Evolutionary conservation across 2,329 filamentous ascomycete genomes (phyloP), one percentile per base, ranked within the genome.

Genomic region (Cryoendolithus antarcticus): DNA sequence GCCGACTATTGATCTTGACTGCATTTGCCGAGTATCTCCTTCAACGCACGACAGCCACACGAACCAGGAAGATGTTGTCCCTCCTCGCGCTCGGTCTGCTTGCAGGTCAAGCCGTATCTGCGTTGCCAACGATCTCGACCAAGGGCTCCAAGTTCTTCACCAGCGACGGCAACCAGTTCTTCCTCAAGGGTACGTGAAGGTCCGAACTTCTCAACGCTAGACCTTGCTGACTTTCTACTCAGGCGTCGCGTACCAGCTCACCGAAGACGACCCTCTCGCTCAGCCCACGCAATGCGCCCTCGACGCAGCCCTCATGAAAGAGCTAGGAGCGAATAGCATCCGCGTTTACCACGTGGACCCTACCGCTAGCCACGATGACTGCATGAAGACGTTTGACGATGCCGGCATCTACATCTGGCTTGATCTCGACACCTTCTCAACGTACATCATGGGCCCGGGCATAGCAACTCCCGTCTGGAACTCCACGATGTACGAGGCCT

Each of bases 121-220:
- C 62, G 40, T 63, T 77, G 35, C 63, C 71, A 29, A 71, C 71
- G 39, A 72, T 80, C 45, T 65, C 66, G n/a, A 62, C 64, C 32
- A 74, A 80, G 39, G 85, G 85, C 37, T 78, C 80, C 65, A 93
- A 93, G 63, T 86, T 93, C 67, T 93, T 93, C 66, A 78, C 77
- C 49, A 75, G 74, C 53, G 75, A 88, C 58, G 85, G 85, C 47
- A 70, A 77, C 27, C 85, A 93, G 57, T 93, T 83, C 69, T 91
- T 77, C 61, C 72, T 91, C 60, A 91, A 88, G 65, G 84, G 84
- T 82, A 61, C 9, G 39, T 11, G 6, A 36, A 28, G n/a, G 11
- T n/a, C 7, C 6, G 12, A 32, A 4, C 11, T 38, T 9, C 31
- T 30, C 12, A 12, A 15, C n/a, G 31, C 29, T 37, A 11, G 13